Conservation (phyloP, 345 rosid genomes). For the Carallia brachiata region DNA sequence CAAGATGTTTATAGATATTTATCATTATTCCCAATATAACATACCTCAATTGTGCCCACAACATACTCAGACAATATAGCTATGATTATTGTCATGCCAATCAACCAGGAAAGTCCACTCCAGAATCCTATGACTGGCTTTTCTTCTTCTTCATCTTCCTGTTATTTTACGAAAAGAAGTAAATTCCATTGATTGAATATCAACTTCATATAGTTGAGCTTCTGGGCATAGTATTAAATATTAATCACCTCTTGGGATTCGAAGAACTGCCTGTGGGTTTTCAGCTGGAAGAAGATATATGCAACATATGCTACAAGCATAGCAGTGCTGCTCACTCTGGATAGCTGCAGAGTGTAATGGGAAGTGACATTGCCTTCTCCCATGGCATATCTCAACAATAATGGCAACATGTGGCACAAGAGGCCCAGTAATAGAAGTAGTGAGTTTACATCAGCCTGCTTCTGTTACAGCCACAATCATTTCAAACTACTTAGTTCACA, state of each 20-base stretch:
- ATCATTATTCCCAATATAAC: too few relatives aligned
- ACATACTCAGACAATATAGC: conserved; percentile 84
- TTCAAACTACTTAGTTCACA: background rate
- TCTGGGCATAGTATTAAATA: background rate
- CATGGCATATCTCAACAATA: conserved; percentile 50
- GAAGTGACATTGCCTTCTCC: conserved; percentile 27
- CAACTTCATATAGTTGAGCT: background rate
- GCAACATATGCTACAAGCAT: conserved; percentile 78
- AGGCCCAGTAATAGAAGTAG: conserved; percentile 64
- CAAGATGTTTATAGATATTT: too few relatives aligned
- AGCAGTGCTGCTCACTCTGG: conserved; percentile 78
- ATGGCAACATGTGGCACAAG: conserved; percentile 74
- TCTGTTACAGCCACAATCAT: conserved; percentile 42
- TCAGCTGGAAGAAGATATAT: conserved; percentile 81
- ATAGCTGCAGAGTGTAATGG: conserved; percentile 46
- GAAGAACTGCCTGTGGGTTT: conserved; percentile 62
- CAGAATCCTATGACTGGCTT: conserved; percentile 74
- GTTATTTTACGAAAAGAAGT: conserved; percentile 11
- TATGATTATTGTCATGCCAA: conserved; percentile 66
- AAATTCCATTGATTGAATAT: background rate
- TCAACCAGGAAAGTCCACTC: conserved; percentile 77
- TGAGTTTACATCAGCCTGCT: conserved; percentile 81
- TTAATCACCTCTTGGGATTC: conserved; percentile 52
- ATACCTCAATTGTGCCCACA: conserved; percentile 90
- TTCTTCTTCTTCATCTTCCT: conserved; percentile 57